A percentile compares a stretch with the other conserved stretches of the same genome.
Conservation (phyloP, 169 alveolate species). For the Plasmodium cynomolgi region DNA sequence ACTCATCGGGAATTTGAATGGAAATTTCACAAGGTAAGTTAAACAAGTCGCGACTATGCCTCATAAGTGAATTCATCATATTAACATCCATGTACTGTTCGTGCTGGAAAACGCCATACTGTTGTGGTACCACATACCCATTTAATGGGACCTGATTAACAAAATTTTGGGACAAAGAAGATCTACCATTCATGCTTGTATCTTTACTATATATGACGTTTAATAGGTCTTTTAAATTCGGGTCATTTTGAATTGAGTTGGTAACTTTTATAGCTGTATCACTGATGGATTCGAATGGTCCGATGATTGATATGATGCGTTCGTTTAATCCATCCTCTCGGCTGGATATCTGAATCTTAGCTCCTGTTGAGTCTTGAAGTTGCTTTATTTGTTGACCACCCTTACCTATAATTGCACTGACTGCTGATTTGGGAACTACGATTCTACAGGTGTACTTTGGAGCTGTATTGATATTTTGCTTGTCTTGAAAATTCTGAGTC, state of each 20-base stretch:
- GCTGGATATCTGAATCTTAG: slow-evolving; percentile 56
- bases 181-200: slow-evolving; percentile 15
- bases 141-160: slow-evolving; percentile 46
- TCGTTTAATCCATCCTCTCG: slow-evolving; percentile 73
- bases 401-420: slow-evolving; percentile 75
- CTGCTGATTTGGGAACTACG: slow-evolving; percentile 76
- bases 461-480: slow-evolving; percentile 3
- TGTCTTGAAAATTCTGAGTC: slow-evolving; percentile 1
- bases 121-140: slow-evolving; percentile 64
- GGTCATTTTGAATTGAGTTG: slow-evolving; percentile 56
- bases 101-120: slow-evolving; percentile 53
- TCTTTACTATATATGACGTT: slow-evolving; percentile 57
- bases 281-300: slow-evolving; percentile 62
- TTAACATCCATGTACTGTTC: slow-evolving; percentile 63
- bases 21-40: slow-evolving; percentile 72
- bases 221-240: slow-evolving; percentile 71
- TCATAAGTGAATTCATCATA: slow-evolving; percentile 42
- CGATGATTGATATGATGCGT: slow-evolving; percentile 45
- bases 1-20: slow-evolving; percentile 72
- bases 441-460: slow-evolving; percentile 69
- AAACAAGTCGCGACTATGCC: slow-evolving; percentile 73
- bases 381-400: slow-evolving; percentile 72
- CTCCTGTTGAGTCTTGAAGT: slow-evolving; percentile 59
- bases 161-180: slow-evolving; percentile 15
- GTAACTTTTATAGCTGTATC: slow-evolving; percentile 54